Evolutionary conservation across 2,329 filamentous ascomycete species (phyloP), one percentile per base, ranked within the genome.

Genomic region (Cladosporium cucumerinum): DNA sequence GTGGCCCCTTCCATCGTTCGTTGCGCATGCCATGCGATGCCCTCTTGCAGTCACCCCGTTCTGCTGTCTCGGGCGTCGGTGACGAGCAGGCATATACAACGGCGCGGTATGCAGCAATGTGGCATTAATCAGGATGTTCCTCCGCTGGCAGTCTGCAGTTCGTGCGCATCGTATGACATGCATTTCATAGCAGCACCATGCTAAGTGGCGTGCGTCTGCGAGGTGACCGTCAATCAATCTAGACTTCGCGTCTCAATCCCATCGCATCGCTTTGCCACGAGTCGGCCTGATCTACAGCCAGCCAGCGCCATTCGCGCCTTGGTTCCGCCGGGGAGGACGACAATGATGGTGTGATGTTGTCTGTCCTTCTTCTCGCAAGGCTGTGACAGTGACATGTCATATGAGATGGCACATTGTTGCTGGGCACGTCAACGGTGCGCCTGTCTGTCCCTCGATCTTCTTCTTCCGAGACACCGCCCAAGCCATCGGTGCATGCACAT

Each of bases 1-100:
- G 61, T 63, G 36, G 61, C 49, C 32, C 59, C 32, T 26, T 43
- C 3, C 57, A 59, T 59, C 57, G 57, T 28, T 48, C 36, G 32
- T 26, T 14, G 55, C 32, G 16, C 34, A 26, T 39, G 32, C 21
- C n/a, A 39, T 39, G 55, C 32, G 32, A 26, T 39, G 36, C 25
- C 49, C 49, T 26, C 25, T n/a, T 30, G 49, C 49, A 54, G 49
- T n/a, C 10, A 28, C 12, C 18, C 28, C 49, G 25, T 54, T 30
- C 8, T 21, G 52, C 32, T 57, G 52, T 57, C 34, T 43, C 57
- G 36, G 57, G 34, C 57, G 36, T 16, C 10, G 21, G 28, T 57
- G 32, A 32, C 52, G 52, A 36, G 52, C 26, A 21, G 52, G 16
- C 49, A 32, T 52, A 30, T 52, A 26, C 36, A 43, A 28, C 49